Evolutionary conservation across 2,329 filamentous ascomycete genomes (phyloP), one percentile per base, ranked within the genome.

Genomic region (Fusarium sp.): DNA sequence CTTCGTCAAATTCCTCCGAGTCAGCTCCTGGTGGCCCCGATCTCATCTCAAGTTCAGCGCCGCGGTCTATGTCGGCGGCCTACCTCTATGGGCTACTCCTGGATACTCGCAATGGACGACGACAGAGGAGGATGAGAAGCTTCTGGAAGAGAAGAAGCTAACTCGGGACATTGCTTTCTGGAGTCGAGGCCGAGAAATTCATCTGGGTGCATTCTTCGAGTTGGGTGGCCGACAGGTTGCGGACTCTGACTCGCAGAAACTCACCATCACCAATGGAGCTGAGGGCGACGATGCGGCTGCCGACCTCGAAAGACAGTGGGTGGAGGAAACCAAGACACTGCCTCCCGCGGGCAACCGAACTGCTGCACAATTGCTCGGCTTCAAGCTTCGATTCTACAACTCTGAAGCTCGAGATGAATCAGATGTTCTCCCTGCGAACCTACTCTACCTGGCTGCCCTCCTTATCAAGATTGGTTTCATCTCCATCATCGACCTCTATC

Each of bases 391-490:
- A 16, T 99, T 98, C 82, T 99, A 99, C 80, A 93, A 94, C 45
- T 97, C 95, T 0, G 87, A 92, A 31, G 92, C 93, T 39, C 91
- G 96, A 65, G 91, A 94, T 69, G 89, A 92, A 64, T 86, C 89
- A 1, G 97, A 98, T 78, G 88, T 92, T 4, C 87, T 98, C 3
- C 97, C 97, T 0, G 94, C 97, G 43, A 99, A 99, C 77, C 88
- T 99, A 4, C 94, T 98, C 33, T 97, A 97, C 76, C 89, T 99
- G 20, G 93, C 95, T 0, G 95, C 97, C 1, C 89, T 98, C 37
- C 89, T 99, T 33, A 95, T 99, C 84, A 99, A 99, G 84, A 94
- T 98, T 75, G 97, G 97, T 2, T 99, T 99, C 82, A 94, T 99
- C 69, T 98, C 97, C 2, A 86, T 99, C 8, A 89, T 91, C 62